These are phyloP conservation scores for Xylaria grammica DNA, from an alignment of 495 filamentous ascomycete species.

Conservation along the genomic window DNA sequence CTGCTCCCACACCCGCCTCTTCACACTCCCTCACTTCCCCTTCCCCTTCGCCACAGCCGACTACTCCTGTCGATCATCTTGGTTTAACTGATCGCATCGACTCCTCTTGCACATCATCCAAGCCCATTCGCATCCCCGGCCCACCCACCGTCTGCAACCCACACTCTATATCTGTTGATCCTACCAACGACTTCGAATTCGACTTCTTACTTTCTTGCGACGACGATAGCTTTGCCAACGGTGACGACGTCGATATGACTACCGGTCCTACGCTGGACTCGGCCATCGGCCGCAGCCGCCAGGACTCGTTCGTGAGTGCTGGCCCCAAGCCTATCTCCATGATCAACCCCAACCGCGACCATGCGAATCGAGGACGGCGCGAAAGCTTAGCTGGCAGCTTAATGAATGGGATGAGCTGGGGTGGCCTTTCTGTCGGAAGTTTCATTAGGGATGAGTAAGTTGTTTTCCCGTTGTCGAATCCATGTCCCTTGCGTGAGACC, in stretches of 20 bases:
- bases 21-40: conserved; percentile 41
- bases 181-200: conserved; percentile 22
- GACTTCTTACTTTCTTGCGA: conserved; percentile 20
- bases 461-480: conserved; percentile 4
- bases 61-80: conserved; percentile 46
- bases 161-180: conserved; percentile 36
- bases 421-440: conserved; percentile 92
- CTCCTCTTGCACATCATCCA: conserved; percentile 33
- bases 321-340: conserved; percentile 88
- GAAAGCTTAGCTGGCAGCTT: conserved; percentile 89
- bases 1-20: conserved; percentile 39
- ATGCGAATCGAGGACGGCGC: conserved; percentile 66
- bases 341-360: conserved; percentile 74
- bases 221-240: conserved; percentile 31
- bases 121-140: conserved; percentile 37
- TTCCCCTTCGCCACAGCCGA: conserved; percentile 48
- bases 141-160: conserved; percentile 28
- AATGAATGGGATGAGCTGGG: conserved; percentile 96
- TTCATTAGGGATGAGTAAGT: conserved; percentile 99
- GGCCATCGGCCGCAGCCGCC: conserved; percentile 57
- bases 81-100: conserved; percentile 36
- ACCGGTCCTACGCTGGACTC: conserved; percentile 64
- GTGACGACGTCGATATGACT: conserved; percentile 57
- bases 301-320: conserved; percentile 80
- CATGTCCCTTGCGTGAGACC: background rate